phyloP scores from a whole-genome alignment of 345 rosid genomes.

The Ceriops tagal region DNA sequence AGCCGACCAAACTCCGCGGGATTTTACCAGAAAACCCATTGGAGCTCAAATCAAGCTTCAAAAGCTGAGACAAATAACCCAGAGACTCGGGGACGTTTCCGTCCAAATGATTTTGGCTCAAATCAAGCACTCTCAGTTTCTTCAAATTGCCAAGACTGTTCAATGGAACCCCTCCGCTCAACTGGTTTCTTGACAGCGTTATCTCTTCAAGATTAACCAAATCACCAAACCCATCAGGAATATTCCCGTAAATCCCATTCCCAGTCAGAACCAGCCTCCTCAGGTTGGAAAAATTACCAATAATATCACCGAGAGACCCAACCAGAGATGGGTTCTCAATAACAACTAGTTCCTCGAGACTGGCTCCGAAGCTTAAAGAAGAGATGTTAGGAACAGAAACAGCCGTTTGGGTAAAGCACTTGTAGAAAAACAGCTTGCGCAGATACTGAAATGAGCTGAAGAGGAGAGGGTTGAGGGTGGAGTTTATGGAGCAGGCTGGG shows the following conservation, averaged over 20 bases:
- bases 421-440: conserved; percentile 64
- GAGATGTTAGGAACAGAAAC: conserved; percentile 40
- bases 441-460: conserved; percentile 49
- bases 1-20: conserved; percentile 36
- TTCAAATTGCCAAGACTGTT: conserved; percentile 28
- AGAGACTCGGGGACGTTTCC: conserved; percentile 42
- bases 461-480: conserved; percentile 50
- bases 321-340: conserved; percentile 50
- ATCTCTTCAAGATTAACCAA: conserved; percentile 49
- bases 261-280: conserved; percentile 51
- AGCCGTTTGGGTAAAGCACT: conserved; percentile 43
- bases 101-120: conserved; percentile 44
- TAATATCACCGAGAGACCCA: conserved; percentile 36
- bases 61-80: conserved; percentile 41
- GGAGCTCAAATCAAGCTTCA: conserved; percentile 63
- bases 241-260: conserved; percentile 48
- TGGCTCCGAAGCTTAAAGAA: conserved; percentile 26
- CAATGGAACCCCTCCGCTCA: conserved; percentile 38
- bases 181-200: conserved; percentile 50
- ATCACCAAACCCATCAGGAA: conserved; percentile 37
- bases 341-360: conserved; percentile 57
- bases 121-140: conserved; percentile 45
- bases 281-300: conserved; percentile 40
- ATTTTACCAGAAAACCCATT: conserved; percentile 46
- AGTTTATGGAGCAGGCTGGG: conserved; percentile 53